Base-by-base conservation (phyloP, 2,329 filamentous ascomycete species). In the Venturia aucupariae region DNA sequence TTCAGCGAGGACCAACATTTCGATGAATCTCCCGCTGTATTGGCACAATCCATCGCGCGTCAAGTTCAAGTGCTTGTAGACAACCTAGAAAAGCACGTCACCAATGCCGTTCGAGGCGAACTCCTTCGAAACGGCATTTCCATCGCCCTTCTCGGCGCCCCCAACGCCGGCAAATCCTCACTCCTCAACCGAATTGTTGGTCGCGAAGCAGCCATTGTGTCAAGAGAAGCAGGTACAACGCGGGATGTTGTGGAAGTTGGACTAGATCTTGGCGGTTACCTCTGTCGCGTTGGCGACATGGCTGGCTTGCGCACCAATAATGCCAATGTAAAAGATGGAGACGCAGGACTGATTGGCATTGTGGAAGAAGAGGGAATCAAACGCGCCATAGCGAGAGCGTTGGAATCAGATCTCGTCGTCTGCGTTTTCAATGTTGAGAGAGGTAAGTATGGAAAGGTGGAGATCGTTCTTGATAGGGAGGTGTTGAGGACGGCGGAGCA, bases 1-100 rank as follows among this genome's bases (percentile, higher is more conserved):
- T 99, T 99, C 73, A 89, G 90, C 0, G 94, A 99, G 74, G 94
- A 97, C 71, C 93, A 99, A 76, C 90, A 97, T 77, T 96, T 99
- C 71, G 92, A 97, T 69, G 92, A 96, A 75, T 88, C 90, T 2
- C 89, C 91, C 0, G 77, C 81, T 0, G 83, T 89, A 64, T 80
- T 97, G 27, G 81, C 95, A 55, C 74, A 72, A 0, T 90, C 86
- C 60, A 90, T 97, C 38, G 82, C 85, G 1, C 69, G 68, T 0
- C 86, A 92, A 71, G 84, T 96, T 2, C 72, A 74, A 1, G 74
- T 71, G 0, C 83, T 97, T 64, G 78, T 86, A 64, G 72, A 74
- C 38, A 81, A 86, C 65, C 86, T 97, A 66, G 77, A 79, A 17
- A 74, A 85, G 39, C 90, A 96, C 75, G 84, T 91, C 68, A 77